Percentiles rank a stretch among this genome's conserved stretches.
These are phyloP conservation scores for Myochromella boudieri DNA, from an alignment of 768 basidiomycete genomes.

Conservation along the genomic window DNA sequence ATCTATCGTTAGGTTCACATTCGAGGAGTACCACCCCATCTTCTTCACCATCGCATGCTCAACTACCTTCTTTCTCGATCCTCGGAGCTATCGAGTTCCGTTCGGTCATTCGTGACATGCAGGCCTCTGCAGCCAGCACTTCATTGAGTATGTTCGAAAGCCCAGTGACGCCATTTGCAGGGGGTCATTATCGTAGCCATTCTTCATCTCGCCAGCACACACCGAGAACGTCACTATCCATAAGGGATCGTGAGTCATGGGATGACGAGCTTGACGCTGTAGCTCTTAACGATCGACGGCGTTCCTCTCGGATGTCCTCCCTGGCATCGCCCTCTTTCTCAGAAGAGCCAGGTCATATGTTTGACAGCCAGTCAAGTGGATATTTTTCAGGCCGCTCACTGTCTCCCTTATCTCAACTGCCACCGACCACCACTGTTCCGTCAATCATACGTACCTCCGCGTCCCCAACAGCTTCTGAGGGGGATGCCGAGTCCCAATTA, in stretches of 20 bases:
- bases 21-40: constrained; percentile 55
- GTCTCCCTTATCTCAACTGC: too few relatives aligned
- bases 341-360: constrained; percentile 21
- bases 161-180: constrained; percentile 66
- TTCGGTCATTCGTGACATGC: constrained; percentile 81
- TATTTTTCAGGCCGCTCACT: constrained; percentile 12
- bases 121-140: constrained; percentile 60
- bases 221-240: constrained; percentile 26
- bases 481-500: constrained; percentile 43
- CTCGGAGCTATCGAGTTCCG: constrained; percentile 96
- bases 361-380: constrained; percentile 15
- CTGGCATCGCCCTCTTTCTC: constrained; percentile 17
- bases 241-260: constrained; percentile 43
- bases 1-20: constrained; percentile 38
- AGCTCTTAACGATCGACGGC: constrained; percentile 47
- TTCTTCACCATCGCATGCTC: constrained; percentile 35
- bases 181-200: constrained; percentile 67
- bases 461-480: constrained; percentile 40
- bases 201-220: constrained; percentile 21
- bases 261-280: constrained; percentile 46
- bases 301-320: constrained; percentile 22
- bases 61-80: constrained; percentile 85
- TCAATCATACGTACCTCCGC: constrained; percentile 58
- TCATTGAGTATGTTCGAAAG: constrained; percentile 67
- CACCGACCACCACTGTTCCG: constrained; percentile 44